Conservation (phyloP, 495 filamentous ascomycete genomes). For the Ascobolus immersus region DNA sequence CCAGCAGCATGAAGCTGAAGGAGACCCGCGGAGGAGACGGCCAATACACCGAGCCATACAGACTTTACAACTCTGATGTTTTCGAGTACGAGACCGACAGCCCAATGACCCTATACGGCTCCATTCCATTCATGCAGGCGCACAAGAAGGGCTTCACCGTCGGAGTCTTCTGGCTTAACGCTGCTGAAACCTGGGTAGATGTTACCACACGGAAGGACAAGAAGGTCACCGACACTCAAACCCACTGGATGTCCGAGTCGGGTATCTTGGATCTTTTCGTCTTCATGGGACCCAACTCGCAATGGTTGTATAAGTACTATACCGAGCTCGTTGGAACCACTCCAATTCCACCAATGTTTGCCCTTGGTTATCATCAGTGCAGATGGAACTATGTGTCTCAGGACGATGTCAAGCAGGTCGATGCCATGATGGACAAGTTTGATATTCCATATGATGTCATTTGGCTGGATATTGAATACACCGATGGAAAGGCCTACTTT, state of each 20-base stretch:
- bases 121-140: slow-evolving; percentile 93
- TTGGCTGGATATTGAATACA: slow-evolving; percentile 95
- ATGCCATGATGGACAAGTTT: slow-evolving; percentile 82
- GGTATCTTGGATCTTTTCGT: slow-evolving; percentile 81
- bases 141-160: slow-evolving; percentile 81
- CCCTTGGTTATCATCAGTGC: slow-evolving; percentile 87
- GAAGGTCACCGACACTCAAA: slow-evolving; percentile 60
- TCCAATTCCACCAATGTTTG: slow-evolving; percentile 69
- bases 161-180: slow-evolving; percentile 96
- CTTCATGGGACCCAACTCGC: slow-evolving; percentile 66
- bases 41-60: slow-evolving; percentile 75
- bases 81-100: slow-evolving; percentile 94
- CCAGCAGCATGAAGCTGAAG: slow-evolving; percentile 63
- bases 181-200: slow-evolving; percentile 92
- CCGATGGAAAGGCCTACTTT: slow-evolving; percentile 89
- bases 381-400: slow-evolving; percentile 97
- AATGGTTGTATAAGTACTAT: slow-evolving; percentile 56
- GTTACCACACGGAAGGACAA: slow-evolving; percentile 72
- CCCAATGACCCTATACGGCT: slow-evolving; percentile 93
- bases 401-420: slow-evolving; percentile 86
- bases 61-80: slow-evolving; percentile 85
- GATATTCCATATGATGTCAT: slow-evolving; percentile 95
- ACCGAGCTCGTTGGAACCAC: slow-evolving; percentile 85
- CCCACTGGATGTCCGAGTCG: slow-evolving; percentile 89
- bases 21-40: slow-evolving; percentile 70